These are phyloP conservation scores for Boletus sensibilis DNA, from an alignment of 768 basidiomycete species.

Conservation along the genomic window DNA sequence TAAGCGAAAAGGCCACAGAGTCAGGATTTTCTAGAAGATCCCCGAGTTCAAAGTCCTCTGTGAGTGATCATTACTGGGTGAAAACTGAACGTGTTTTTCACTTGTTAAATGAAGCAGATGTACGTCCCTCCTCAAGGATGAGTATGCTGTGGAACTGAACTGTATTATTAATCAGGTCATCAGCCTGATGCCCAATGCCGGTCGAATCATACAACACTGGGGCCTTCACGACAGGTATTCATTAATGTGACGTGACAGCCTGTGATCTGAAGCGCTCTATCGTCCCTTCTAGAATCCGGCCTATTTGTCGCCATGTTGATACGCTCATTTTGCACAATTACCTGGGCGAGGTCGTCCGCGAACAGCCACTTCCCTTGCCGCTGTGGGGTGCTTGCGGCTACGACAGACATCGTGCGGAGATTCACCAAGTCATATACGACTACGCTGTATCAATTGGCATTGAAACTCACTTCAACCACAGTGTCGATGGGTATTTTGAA, in stretches of 20 bases:
- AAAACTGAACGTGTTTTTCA: constrained; percentile 7
- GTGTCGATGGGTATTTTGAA: constrained; percentile 22
- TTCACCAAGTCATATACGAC: constrained; percentile 20
- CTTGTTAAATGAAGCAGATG: constrained; percentile 14
- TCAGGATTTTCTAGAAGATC: constrained; percentile 23
- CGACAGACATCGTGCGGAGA: constrained; percentile 29
- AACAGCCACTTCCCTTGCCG: constrained; percentile 15
- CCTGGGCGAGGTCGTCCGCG: constrained; percentile 19
- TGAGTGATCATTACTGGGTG: constrained; percentile 3
- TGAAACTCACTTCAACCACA: constrained; percentile 19
- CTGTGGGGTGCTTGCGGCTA: constrained; percentile 20
- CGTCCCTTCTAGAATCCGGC: constrained; percentile 22
- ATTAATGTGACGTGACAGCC: constrained; percentile 15
- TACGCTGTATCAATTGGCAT: constrained; percentile 21
- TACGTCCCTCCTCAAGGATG: not conserved
- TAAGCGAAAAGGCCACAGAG: constrained; percentile 16
- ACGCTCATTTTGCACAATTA: constrained; percentile 19
- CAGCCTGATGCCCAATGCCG: constrained; percentile 21
- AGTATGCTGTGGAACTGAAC: not conserved
- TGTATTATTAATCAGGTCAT: constrained; percentile 13
- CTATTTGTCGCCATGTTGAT: constrained; percentile 16
- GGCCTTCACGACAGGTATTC: constrained; percentile 19
- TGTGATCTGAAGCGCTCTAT: constrained; percentile 13
- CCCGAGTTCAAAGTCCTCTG: constrained; percentile 13
- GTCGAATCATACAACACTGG: constrained; percentile 24